Evolutionary conservation across 164 flowering plant species (phyloP), one percentile per base, ranked within the genome.

Genomic region (Berberis vulgaris): DNA sequence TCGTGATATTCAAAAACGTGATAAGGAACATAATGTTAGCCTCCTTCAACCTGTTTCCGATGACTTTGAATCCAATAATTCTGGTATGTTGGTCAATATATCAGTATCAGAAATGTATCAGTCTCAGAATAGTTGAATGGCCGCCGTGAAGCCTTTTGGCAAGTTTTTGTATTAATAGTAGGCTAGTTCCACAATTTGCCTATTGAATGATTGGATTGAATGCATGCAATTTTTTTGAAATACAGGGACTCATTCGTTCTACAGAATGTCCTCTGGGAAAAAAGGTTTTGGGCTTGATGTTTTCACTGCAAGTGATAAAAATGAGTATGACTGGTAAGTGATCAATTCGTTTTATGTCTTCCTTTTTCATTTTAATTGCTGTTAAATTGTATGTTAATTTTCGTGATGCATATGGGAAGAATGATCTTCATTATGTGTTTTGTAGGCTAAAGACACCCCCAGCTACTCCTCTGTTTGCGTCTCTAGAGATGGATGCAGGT

Each of bases 371-470:
- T 47, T 47, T 47, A 47, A 6, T 47, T 47, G 50, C 7, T 47
- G 26, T 26, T 26, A 26, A 47, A 11, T 47, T 11, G 9, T 6
- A 11, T 6, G 50, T 26, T 26, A 26, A 26, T 26, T 4, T 6
- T 41, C n/a, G 10, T 3, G 39, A 3, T 60, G 49, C 52, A 26
- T 26, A 26, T n/a, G 26, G 26, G 26, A 26, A 26, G 26, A 26
- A 26, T 26, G 26, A 26, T 26, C 0, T 26, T 26, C 26, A 26
- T 26, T 26, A 26, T 26, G 26, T 26, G 26, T 26, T 26, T 13
- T 59, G 52, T 55, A 84, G 87, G 91, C 66, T 86, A 41, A 86
- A 86, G 63, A 86, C 91, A 26, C 88, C 91, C 46, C 88, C 91
- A n/a, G 86, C 85, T 8, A 84, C 91, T 69, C 91, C 91, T 67